Conservation (phyloP, 2,329 filamentous ascomycete species). For the Talaromyces piceae region DNA sequence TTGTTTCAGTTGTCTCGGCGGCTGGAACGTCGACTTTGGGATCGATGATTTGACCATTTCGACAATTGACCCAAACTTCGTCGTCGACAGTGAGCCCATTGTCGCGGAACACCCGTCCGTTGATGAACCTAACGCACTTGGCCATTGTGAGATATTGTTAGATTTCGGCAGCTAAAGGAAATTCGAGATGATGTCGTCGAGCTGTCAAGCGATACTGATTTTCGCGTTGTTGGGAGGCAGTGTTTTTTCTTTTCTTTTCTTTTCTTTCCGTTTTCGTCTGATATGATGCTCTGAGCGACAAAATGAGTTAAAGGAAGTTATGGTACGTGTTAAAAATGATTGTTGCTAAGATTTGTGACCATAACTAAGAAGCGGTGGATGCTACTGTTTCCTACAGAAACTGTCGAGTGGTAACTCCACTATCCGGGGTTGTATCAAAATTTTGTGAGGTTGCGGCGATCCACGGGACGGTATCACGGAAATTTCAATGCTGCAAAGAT, state of each 20-base stretch:
- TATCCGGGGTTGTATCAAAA: background rate
- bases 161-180: background rate
- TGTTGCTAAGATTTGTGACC: no score
- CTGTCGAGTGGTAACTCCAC: background rate
- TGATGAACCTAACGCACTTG: constrained; percentile 5
- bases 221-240: no score
- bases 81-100: constrained; percentile 28
- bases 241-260: no score
- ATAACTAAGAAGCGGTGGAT: background rate
- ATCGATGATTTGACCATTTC: constrained; percentile 2
- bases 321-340: no score
- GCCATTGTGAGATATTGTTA: constrained; percentile 5
- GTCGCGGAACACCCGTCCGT: constrained; percentile 28
- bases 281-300: no score
- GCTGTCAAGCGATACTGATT: background rate
- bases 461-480: no score
- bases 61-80: constrained; percentile 10
- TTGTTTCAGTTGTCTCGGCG: background rate
- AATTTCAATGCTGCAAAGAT: no score
- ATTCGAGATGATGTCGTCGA: background rate
- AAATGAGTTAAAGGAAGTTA: no score
- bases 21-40: background rate
- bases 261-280: no score
- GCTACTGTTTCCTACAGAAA: background rate
- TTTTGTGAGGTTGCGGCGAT: background rate